Percentiles rank a stretch among this genome's conserved stretches.
phyloP scores from a whole-genome alignment of 2,329 filamentous ascomycete species.

The Xylariaceae sp. region DNA sequence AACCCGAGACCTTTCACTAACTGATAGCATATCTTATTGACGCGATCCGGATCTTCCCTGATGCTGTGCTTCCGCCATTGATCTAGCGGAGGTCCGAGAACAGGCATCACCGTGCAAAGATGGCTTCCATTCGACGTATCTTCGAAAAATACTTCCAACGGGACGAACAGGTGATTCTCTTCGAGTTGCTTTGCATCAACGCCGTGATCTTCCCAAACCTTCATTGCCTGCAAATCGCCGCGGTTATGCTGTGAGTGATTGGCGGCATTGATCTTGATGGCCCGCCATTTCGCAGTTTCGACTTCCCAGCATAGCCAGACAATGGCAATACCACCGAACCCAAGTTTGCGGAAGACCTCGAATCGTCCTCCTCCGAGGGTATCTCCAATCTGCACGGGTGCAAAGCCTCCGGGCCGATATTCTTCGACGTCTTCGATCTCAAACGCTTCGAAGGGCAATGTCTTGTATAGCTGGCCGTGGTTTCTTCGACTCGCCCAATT shows the following conservation, averaged over 20 bases:
- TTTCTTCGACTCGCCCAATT: too few relatives aligned
- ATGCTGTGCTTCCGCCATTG: constrained; percentile 3
- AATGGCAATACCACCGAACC: too few relatives aligned
- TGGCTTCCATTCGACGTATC: constrained; percentile 15
- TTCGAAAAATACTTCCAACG: constrained; percentile 11
- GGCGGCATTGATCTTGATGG: constrained; percentile 13
- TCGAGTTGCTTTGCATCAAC: neutral
- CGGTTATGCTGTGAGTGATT: constrained; percentile 4
- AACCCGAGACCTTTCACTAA: constrained; percentile 6
- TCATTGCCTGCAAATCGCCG: constrained; percentile 4
- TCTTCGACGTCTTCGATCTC: too few relatives aligned
- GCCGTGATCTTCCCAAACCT: neutral
- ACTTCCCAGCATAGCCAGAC: too few relatives aligned
- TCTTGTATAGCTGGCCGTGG: too few relatives aligned
- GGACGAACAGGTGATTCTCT: constrained; percentile 5
- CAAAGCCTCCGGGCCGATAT: too few relatives aligned
- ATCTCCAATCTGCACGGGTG: too few relatives aligned
- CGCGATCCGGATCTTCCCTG: neutral
- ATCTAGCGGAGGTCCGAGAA: constrained; percentile 6
- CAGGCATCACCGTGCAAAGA: constrained; percentile 13
- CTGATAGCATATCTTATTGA: constrained; percentile 9
- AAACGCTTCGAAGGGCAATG: too few relatives aligned
- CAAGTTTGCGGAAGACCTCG: too few relatives aligned
- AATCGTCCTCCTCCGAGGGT: too few relatives aligned
- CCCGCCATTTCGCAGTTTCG: neutral